Evolutionary conservation across 495 filamentous ascomycete species (phyloP), one percentile per base, ranked within the genome.

Genomic region (Xylaria flabelliformis): DNA sequence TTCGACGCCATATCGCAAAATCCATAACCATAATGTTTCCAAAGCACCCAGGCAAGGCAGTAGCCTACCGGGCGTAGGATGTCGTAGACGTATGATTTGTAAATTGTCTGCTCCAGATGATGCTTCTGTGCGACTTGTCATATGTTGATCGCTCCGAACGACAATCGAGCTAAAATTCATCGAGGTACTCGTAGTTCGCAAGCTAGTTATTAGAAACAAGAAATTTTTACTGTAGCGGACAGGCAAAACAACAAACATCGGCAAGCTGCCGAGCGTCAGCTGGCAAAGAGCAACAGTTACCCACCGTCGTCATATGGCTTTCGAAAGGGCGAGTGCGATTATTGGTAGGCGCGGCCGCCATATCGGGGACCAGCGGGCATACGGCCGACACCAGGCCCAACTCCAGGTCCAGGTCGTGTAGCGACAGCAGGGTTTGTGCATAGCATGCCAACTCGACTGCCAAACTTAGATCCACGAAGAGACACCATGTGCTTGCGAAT

Each of bases 401-500:
- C 89, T 48, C 92, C 92, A 68, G 94, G 94, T 48, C 94, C 93
- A 42, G 94, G 93, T 58, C 94, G 93, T 73, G 93, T 97, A 46
- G 91, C 86, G 73, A 92, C 88, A 36, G 92, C 92, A 42, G 94
- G 95, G 78, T 98, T 98, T 84, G 94, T 97, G 83, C 97, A 98
- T 70, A 98, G 92, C 94, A 98, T 98, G 62, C 95, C 96, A 56
- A 98, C 96, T 64, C 96, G 93, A 70, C 96, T 98, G 69, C 96
- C 96, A 81, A 98, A 99, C 79, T 99, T 99, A 74, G 96, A 98
- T 55, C 96, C 96, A 70, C 96, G 94, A 46, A 99, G 90, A 71
- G 97, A 98, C 34, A 99, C 96, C 96, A 99, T 99, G 82, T 99
- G 96, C 84, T 99, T 99, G 74, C 94, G 91, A 75, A 99, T 95